These are phyloP conservation scores for Huntiella moniliformis DNA, from an alignment of 2,329 filamentous ascomycete species.

Conservation along the genomic window DNA sequence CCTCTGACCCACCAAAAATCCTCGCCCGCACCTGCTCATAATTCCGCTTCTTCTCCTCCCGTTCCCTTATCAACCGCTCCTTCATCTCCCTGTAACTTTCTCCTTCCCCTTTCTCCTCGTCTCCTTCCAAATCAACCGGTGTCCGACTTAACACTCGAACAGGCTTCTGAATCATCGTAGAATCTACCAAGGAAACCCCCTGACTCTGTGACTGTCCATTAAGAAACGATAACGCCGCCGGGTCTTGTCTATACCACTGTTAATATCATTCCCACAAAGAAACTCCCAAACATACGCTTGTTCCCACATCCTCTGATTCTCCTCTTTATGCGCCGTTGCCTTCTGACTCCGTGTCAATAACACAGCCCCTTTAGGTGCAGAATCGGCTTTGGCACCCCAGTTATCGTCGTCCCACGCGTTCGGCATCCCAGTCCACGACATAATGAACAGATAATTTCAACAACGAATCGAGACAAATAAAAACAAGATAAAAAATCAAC, in stretches of 20 bases:
- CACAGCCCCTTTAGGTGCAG: slow-evolving; percentile 17
- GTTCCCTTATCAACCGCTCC: slow-evolving; percentile 56
- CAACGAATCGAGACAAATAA: too few relatives aligned
- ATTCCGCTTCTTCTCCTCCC: slow-evolving; percentile 74
- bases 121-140: slow-evolving; percentile 24
- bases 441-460: slow-evolving; percentile 5
- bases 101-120: slow-evolving; percentile 49
- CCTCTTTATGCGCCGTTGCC: slow-evolving; percentile 50
- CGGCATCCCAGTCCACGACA: slow-evolving; percentile 28
- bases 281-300: slow-evolving; percentile 43
- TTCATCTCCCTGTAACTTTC: slow-evolving; percentile 56
- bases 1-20: slow-evolving; percentile 49
- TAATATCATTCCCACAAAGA: neutral
- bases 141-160: slow-evolving; percentile 35
- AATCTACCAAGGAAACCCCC: too few relatives aligned
- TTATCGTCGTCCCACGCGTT: slow-evolving; percentile 85
- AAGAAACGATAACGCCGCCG: neutral
- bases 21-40: slow-evolving; percentile 80
- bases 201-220: too few relatives aligned
- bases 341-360: slow-evolving; percentile 15
- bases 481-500: too few relatives aligned
- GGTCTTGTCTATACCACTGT: neutral
- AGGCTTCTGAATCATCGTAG: too few relatives aligned
- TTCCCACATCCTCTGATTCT: slow-evolving; percentile 75
- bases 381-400: slow-evolving; percentile 66